These are phyloP conservation scores for Volutella citrinella DNA, from an alignment of 2,329 filamentous ascomycete genomes.

Conservation along the genomic window DNA sequence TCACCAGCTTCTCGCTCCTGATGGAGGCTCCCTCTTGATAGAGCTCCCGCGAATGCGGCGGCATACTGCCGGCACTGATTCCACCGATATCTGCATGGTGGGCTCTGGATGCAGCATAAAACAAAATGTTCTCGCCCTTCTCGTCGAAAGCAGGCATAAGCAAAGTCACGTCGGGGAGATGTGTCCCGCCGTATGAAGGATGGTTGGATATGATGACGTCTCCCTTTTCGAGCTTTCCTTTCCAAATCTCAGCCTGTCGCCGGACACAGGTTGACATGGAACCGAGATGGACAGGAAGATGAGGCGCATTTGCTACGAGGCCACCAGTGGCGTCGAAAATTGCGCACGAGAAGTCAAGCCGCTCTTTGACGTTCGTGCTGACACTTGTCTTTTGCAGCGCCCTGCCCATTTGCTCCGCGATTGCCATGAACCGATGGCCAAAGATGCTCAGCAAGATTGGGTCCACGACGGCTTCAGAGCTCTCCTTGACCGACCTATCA, in stretches of 20 bases:
- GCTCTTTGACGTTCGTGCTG: conserved; percentile 78
- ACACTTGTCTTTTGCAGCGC: conserved; percentile 78
- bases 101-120: conserved; percentile 76
- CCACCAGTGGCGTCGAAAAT: conserved; percentile 74
- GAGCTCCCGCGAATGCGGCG: conserved; percentile 64
- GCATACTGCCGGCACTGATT: conserved; percentile 79
- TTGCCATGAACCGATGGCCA: conserved; percentile 80
- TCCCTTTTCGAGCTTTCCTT: conserved; percentile 70
- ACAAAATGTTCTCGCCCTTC: conserved; percentile 66
- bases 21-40: conserved; percentile 63
- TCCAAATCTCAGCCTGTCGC: conserved; percentile 77
- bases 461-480: conserved; percentile 53
- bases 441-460: conserved; percentile 79
- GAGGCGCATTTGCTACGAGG: conserved; percentile 75
- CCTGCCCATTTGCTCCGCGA: conserved; percentile 81
- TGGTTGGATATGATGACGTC: conserved; percentile 84
- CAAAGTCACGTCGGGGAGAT: conserved; percentile 79
- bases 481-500: conserved; percentile 18
- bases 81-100: conserved; percentile 86
- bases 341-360: conserved; percentile 79
- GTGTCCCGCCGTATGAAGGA: conserved; percentile 78
- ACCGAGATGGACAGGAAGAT: conserved; percentile 76
- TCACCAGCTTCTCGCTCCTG: conserved; percentile 68
- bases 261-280: conserved; percentile 81
- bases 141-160: conserved; percentile 73